Percentiles rank a stretch among this genome's conserved stretches.
These are phyloP conservation scores for Adenanthera pavonina DNA, from an alignment of 306 rosid species.

Conservation along the genomic window DNA sequence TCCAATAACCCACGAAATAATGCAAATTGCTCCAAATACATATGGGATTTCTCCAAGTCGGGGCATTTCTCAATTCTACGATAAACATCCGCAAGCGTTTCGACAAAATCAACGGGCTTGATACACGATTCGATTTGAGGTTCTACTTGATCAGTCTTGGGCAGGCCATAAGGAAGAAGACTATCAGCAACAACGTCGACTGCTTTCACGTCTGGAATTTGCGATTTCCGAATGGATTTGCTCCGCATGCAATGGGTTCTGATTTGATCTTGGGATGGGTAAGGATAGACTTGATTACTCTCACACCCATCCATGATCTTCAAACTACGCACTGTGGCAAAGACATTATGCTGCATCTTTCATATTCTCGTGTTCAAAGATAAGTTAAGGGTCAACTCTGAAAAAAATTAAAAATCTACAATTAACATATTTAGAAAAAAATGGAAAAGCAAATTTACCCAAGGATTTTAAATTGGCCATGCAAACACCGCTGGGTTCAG, in stretches of 20 bases:
- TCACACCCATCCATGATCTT: conserved; percentile 86
- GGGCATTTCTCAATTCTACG: conserved; percentile 57
- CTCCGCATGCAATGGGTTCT: conserved; percentile 47
- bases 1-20: conserved; percentile 58
- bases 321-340: conserved; percentile 77
- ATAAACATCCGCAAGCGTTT: conserved; percentile 52
- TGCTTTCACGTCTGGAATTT: conserved; percentile 33
- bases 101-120: conserved; percentile 56
- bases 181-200: conserved; percentile 44
- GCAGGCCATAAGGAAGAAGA: conserved; percentile 73
- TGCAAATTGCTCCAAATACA: conserved; percentile 67
- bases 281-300: conserved; percentile 63
- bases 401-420: neutral
- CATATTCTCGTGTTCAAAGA: neutral
- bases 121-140: conserved; percentile 62
- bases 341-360: conserved; percentile 79
- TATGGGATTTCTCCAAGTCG: conserved; percentile 54
- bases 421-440: neutral
- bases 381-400: neutral
- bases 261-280: conserved; percentile 61
- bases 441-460: neutral
- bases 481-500: conserved; percentile 8
- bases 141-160: conserved; percentile 64
- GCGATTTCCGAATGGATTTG: conserved; percentile 51
- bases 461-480: neutral